Evolutionary conservation across 1,284 basidiomycete species (phyloP), one percentile per base, ranked within the genome.

Genomic region (Puccinia novopanici): DNA sequence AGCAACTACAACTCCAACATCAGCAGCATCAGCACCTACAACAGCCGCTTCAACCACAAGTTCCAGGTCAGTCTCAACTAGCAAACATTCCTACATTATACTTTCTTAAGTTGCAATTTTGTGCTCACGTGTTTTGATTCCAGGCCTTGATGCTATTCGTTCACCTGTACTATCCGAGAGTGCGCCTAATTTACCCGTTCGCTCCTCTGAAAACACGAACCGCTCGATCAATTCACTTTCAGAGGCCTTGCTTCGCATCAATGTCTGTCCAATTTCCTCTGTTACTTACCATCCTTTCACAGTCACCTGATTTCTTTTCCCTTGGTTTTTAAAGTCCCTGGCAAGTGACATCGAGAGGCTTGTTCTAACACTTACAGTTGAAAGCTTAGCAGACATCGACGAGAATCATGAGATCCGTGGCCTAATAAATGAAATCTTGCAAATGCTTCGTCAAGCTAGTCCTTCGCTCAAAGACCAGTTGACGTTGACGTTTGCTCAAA

Each of bases 331-430:
- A 24, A 45, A 75, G 75, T 74, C 68, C n/a, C n/a, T 67, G 19
- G 52, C 52, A 74, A 89, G 90, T 81, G 94, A 97, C 83, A 86
- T 96, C 78, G 95, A 97, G 91, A 93, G 70, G 83, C 84, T 54
- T 65, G 77, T 73, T 75, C 75, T 70, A 52, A 81, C 55, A 3
- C 3, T 73, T 13, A n/a, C n/a, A 22, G 65, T 45, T 19, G 61
- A 75, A 22, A 89, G 91, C 4, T 88, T 94, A 54, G 88, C 90
- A 0, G 88, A 89, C 12, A 87, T 96, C 19, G 91, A 94, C 2
- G 89, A 91, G 17, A 92, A 92, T 83, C 93, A 94, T 84, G 94
- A 97, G 74, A 90, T 98, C 81, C 92, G 93, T 81, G 89, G 90
- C 82, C 88, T 96, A 75, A 89, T 95, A 82, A 90, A 92, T 75